A percentile compares a stretch with the other conserved stretches of the same genome.
Evolutionary conservation across 179 eudicot genomes (phyloP).

Genomic region (Kewa caespitosa): DNA sequence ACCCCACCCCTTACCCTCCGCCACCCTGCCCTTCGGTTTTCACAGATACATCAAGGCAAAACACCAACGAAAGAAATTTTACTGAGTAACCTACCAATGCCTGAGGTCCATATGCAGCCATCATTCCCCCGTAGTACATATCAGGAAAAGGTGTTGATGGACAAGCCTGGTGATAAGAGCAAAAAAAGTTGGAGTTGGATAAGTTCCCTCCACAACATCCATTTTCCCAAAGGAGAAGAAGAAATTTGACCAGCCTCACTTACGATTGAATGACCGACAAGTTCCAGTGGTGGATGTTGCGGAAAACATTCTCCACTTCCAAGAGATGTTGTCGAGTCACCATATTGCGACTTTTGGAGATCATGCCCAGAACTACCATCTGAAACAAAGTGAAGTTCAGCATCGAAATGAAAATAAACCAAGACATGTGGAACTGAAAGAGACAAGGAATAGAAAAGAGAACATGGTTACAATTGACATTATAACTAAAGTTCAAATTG

Average conservation of each 20-base stretch:
- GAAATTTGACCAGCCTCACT: conserved; percentile 23
- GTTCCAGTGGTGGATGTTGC: conserved; percentile 70
- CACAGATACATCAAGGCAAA: neutral
- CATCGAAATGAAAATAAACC: conserved; percentile 1
- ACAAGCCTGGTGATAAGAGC: conserved; percentile 53
- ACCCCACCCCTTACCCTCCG: neutral
- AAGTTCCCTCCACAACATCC: neutral
- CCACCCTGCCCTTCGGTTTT: too few species aligned
- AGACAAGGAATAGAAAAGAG: neutral
- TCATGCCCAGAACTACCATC: conserved; percentile 48
- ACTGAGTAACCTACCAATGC: conserved; percentile 56
- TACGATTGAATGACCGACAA: conserved; percentile 88
- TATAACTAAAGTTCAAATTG: neutral
- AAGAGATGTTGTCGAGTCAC: conserved; percentile 36
- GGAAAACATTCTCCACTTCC: conserved; percentile 41
- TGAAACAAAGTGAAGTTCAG: conserved; percentile 29
- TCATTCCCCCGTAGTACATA: conserved; percentile 80
- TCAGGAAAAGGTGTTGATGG: conserved; percentile 69
- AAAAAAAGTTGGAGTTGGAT: neutral
- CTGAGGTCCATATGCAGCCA: conserved; percentile 81
- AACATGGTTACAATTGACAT: too few species aligned
- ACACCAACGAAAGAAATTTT: neutral
- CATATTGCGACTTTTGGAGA: conserved; percentile 44
- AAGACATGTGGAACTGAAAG: neutral
- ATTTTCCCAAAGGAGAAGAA: neutral